A percentile compares a stretch with the other conserved stretches of the same genome.
Conservation (phyloP, 495 filamentous ascomycete species). For the Cairneyella variabilis region DNA sequence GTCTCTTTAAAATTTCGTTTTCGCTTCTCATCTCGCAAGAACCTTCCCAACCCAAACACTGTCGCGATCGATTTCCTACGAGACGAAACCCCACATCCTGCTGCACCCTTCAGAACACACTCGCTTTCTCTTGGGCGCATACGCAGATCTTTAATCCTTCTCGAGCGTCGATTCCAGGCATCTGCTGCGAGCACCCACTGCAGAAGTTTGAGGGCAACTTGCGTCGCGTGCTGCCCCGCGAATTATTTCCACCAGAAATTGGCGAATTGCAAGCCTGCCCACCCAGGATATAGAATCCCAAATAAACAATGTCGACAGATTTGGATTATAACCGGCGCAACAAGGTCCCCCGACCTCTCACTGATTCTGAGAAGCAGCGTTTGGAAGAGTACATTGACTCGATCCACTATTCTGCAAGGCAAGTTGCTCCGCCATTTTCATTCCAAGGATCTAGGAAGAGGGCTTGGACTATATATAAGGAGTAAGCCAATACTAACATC, state of each 20-base stretch:
- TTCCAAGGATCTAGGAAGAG: too few species aligned
- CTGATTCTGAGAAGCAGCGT: slow-evolving; percentile 73
- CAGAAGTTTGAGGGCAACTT: too few species aligned
- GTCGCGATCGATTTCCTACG: too few species aligned
- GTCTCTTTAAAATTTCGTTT: too few species aligned
- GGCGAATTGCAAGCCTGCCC: neutral
- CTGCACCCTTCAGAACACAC: neutral
- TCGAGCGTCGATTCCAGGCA: too few species aligned
- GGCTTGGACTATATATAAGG: too few species aligned
- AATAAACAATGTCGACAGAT: slow-evolving; percentile 38
- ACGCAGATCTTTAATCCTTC: too few species aligned
- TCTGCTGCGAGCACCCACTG: too few species aligned
- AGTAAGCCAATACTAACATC: slow-evolving; percentile 6
- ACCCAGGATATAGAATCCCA: neutral
- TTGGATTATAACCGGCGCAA: slow-evolving; percentile 82
- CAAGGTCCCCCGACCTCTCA: slow-evolving; percentile 71
- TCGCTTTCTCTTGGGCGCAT: neutral
- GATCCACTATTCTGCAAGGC: slow-evolving; percentile 96
- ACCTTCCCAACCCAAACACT: too few species aligned
- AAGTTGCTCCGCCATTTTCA: slow-evolving; percentile 25
- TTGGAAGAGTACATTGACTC: slow-evolving; percentile 87
- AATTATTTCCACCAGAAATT: neutral
- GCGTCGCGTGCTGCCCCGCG: slow-evolving; percentile 12
- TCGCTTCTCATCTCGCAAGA: too few species aligned
- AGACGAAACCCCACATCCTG: neutral